These are phyloP conservation scores for Phytophthora sp. DNA, from an alignment of 352 stramenopile species.

Conservation along the genomic window DNA sequence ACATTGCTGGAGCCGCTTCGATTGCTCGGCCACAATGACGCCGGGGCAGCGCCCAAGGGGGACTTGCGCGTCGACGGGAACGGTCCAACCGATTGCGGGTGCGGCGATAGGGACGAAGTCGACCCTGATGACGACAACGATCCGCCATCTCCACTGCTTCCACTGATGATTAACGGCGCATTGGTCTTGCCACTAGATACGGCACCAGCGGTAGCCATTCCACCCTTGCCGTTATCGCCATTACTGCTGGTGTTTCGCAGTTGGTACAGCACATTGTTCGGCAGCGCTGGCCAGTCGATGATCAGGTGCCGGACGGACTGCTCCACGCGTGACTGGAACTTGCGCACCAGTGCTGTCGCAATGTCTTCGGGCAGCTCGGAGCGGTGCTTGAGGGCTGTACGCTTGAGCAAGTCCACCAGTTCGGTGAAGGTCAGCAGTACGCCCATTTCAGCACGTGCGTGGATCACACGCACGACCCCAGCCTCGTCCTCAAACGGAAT, in stretches of 20 bases:
- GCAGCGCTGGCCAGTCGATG: slow-evolving; percentile 53
- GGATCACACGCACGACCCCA: slow-evolving; percentile 71
- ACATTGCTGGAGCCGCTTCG: background rate
- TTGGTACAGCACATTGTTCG: slow-evolving; percentile 46
- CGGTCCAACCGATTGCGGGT: slow-evolving; percentile 11
- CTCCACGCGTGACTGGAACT: slow-evolving; percentile 67
- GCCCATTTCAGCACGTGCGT: slow-evolving; percentile 70
- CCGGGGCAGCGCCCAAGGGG: background rate
- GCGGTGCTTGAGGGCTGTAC: slow-evolving; percentile 64
- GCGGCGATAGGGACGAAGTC: slow-evolving; percentile 29
- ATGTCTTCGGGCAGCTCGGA: slow-evolving; percentile 44
- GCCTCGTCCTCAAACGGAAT: slow-evolving; percentile 75
- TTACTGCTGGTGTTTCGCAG: slow-evolving; percentile 22
- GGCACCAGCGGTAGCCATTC: slow-evolving; percentile 7
- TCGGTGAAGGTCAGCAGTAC: slow-evolving; percentile 76
- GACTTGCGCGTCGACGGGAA: slow-evolving; percentile 13
- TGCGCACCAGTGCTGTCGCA: slow-evolving; percentile 44
- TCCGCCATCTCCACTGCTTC: slow-evolving; percentile 13
- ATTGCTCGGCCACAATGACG: slow-evolving; percentile 3
- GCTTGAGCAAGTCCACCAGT: slow-evolving; percentile 66
- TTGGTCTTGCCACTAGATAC: slow-evolving; percentile 9
- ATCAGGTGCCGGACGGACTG: slow-evolving; percentile 70
- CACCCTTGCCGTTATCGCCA: slow-evolving; percentile 12
- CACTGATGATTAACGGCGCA: slow-evolving; percentile 14
- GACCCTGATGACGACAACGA: slow-evolving; percentile 34